Evolutionary conservation across 495 filamentous ascomycete species (phyloP).

Genomic region (Aeminium ludgeri): DNA sequence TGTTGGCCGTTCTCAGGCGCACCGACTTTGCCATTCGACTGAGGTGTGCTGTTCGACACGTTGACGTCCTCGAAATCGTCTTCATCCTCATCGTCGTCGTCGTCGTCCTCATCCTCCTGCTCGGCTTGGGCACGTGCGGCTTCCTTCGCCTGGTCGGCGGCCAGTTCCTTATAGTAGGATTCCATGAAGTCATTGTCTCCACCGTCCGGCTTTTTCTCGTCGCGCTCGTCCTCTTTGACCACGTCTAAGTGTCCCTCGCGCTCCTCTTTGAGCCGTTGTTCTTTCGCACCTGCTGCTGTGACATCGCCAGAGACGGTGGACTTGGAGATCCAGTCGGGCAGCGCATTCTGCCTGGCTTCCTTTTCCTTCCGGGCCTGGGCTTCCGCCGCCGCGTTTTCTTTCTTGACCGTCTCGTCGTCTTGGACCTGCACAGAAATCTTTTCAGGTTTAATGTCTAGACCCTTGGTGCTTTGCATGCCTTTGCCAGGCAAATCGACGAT

Average conservation of each 20-base stretch:
- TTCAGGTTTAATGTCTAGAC: constrained; percentile 32
- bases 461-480: constrained; percentile 8
- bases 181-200: constrained; percentile 33
- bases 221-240: constrained; percentile 29
- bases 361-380: constrained; percentile 48
- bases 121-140: constrained; percentile 27
- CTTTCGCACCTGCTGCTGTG: constrained; percentile 15
- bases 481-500: constrained; percentile 10
- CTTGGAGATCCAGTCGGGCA: constrained; percentile 80
- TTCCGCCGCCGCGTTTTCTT: constrained; percentile 58
- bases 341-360: constrained; percentile 62
- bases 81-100: constrained; percentile 34
- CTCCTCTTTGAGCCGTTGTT: constrained; percentile 8
- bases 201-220: constrained; percentile 34
- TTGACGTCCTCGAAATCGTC: constrained; percentile 23
- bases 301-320: constrained; percentile 49
- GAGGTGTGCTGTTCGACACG: not conserved
- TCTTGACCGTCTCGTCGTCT: constrained; percentile 60
- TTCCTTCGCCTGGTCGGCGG: constrained; percentile 15
- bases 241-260: constrained; percentile 13
- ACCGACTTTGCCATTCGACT: too few species aligned
- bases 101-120: constrained; percentile 29
- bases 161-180: constrained; percentile 9
- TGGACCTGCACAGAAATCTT: constrained; percentile 53
- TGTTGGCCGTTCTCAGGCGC: too few species aligned